These are phyloP conservation scores for Histomonas meleagridis DNA, from an alignment of 208 protist genomes.

Conservation along the genomic window DNA sequence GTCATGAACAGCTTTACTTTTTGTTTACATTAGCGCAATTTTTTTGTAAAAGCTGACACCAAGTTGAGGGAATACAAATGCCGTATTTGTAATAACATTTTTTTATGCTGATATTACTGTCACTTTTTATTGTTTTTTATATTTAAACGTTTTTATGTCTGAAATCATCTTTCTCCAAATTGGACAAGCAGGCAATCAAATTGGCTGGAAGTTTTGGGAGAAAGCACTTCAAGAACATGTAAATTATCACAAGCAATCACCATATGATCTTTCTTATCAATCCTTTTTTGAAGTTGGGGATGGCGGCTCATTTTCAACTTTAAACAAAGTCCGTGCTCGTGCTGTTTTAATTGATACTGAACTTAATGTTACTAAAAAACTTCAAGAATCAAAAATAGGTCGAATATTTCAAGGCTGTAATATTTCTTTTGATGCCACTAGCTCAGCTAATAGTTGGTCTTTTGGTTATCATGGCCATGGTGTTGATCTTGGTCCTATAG, in stretches of 20 bases:
- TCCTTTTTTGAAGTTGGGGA: constrained; percentile 15
- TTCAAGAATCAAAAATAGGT: background rate
- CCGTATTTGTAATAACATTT: too few species aligned
- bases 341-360: constrained; percentile 86
- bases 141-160: constrained; percentile 19
- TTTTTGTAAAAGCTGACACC: too few species aligned
- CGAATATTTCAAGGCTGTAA: background rate
- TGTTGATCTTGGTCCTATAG: constrained; percentile 63
- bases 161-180: constrained; percentile 49
- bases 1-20: too few species aligned
- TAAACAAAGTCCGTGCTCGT: constrained; percentile 52
- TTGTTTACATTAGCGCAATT: too few species aligned
- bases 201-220: constrained; percentile 78
- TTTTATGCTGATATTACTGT: too few species aligned
- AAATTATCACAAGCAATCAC: constrained; percentile 46
- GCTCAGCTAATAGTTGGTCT: constrained; percentile 67
- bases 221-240: constrained; percentile 78
- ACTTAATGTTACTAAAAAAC: constrained; percentile 68
- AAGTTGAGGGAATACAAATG: too few species aligned
- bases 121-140: too few species aligned
- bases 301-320: background rate
- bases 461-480: constrained; percentile 75
- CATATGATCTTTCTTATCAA: constrained; percentile 28
- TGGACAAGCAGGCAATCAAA: constrained; percentile 60
- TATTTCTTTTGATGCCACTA: constrained; percentile 38